A percentile compares a stretch with the other conserved stretches of the same genome.
These are phyloP conservation scores for Collariella sp. DNA, from an alignment of 495 filamentous ascomycete genomes.

Conservation along the genomic window DNA sequence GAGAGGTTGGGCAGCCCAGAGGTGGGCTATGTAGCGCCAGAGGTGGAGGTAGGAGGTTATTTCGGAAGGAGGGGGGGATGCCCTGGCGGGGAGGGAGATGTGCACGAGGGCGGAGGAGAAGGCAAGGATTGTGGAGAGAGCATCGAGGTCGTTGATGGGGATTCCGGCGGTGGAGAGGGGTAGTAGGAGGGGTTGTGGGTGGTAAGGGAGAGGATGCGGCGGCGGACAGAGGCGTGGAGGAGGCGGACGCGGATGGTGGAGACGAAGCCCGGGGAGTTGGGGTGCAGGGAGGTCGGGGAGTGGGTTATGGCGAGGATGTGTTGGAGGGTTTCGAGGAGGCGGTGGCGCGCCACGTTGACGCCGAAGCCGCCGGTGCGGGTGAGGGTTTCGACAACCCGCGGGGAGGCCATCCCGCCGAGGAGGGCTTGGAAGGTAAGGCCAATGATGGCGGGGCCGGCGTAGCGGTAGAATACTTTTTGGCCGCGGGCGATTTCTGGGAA, in stretches of 20 bases:
- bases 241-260: slow-evolving; percentile 68
- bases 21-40: slow-evolving; percentile 65
- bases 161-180: slow-evolving; percentile 47
- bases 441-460: slow-evolving; percentile 55
- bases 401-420: slow-evolving; percentile 56
- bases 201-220: slow-evolving; percentile 46
- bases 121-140: slow-evolving; percentile 57
- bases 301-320: slow-evolving; percentile 64
- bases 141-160: slow-evolving; percentile 70
- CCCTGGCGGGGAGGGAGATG: slow-evolving; percentile 62
- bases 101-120: slow-evolving; percentile 62
- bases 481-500: slow-evolving; percentile 52
- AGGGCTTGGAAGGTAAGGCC: slow-evolving; percentile 56
- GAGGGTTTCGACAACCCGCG: slow-evolving; percentile 63
- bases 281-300: slow-evolving; percentile 56
- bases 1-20: slow-evolving; percentile 58
- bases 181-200: slow-evolving; percentile 52
- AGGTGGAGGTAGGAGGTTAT: slow-evolving; percentile 62
- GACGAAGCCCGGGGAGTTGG: slow-evolving; percentile 56
- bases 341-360: slow-evolving; percentile 54
- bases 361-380: slow-evolving; percentile 73
- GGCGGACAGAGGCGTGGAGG: slow-evolving; percentile 62
- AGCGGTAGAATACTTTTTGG: slow-evolving; percentile 63
- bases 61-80: slow-evolving; percentile 54
- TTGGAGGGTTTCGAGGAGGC: slow-evolving; percentile 69